phyloP scores from a whole-genome alignment of 129 eudicot genomes.

The Arctium lappa region DNA sequence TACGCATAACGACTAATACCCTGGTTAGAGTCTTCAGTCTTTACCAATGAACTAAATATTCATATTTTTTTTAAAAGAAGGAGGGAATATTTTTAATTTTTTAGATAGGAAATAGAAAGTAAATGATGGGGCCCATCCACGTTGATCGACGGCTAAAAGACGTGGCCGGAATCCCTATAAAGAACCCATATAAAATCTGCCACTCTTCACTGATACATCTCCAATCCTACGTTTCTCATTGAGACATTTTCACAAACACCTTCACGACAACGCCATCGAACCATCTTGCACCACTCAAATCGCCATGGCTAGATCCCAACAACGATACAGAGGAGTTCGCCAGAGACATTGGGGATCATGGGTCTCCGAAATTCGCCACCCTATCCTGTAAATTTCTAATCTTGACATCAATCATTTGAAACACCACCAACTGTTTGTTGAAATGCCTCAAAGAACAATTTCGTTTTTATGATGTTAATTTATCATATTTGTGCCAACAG shows the following conservation, averaged over 20 bases:
- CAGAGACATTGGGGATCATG: slow-evolving; percentile 99
- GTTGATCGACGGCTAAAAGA: slow-evolving; percentile 51
- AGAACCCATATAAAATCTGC: slow-evolving; percentile 21
- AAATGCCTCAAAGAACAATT: slow-evolving; percentile 4
- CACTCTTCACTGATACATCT: neutral
- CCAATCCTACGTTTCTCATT: slow-evolving; percentile 12
- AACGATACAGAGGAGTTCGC: slow-evolving; percentile 88
- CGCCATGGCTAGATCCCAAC: slow-evolving; percentile 82
- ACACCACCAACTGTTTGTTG: slow-evolving; percentile 5
- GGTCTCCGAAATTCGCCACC: slow-evolving; percentile 99
- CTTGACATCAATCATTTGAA: neutral
- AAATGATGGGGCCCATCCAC: slow-evolving; percentile 36
- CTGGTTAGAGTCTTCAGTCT: too few species aligned
- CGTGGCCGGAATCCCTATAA: slow-evolving; percentile 41
- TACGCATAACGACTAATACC: too few species aligned
- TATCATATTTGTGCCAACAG: slow-evolving; percentile 31
- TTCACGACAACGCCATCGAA: neutral
- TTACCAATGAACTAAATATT: too few species aligned
- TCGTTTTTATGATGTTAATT: neutral
- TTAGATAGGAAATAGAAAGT: neutral
- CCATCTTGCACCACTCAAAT: slow-evolving; percentile 6
- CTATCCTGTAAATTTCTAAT: slow-evolving; percentile 53
- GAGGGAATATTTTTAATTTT: neutral
- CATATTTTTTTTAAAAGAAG: neutral
- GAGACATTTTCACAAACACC: slow-evolving; percentile 38